Percentiles rank a stretch among this genome's conserved stretches.
Conservation (phyloP, 2,329 filamentous ascomycete genomes). For the Berkeleyomyces rouxiae region DNA sequence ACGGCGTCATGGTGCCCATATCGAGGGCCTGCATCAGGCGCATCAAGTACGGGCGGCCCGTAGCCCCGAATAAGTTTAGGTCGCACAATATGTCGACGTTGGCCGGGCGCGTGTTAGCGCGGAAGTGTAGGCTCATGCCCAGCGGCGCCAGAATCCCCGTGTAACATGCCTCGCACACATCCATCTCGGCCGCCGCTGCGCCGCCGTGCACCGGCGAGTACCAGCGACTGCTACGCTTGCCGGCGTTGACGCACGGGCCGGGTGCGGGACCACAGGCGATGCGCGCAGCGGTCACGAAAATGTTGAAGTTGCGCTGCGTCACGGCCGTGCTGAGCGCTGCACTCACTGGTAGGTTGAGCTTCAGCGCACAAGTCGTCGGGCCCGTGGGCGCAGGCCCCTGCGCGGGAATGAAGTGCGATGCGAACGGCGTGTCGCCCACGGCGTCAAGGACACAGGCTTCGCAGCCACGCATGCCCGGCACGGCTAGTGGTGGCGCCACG, state of each 20-base stretch:
- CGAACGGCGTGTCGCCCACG: conserved; percentile 20
- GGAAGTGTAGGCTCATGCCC: conserved; percentile 19
- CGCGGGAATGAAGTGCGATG: conserved; percentile 18
- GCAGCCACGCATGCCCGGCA: conserved; percentile 20
- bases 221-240: conserved; percentile 21
- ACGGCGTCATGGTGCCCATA: conserved; percentile 20
- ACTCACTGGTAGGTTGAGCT: conserved; percentile 16
- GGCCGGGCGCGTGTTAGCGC: conserved; percentile 15
- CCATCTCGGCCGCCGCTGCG: conserved; percentile 16
- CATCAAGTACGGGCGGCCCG: conserved; percentile 18
- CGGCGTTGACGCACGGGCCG: conserved; percentile 20
- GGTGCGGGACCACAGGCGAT: conserved; percentile 16
- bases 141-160: conserved; percentile 19
- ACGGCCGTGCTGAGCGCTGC: conserved; percentile 19
- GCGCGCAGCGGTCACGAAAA: conserved; percentile 18
- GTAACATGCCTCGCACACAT: conserved; percentile 23
- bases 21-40: conserved; percentile 20
- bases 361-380: conserved; percentile 17
- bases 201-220: conserved; percentile 18
- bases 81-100: conserved; percentile 19
- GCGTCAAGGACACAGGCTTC: conserved; percentile 23
- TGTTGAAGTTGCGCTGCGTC: conserved; percentile 17
- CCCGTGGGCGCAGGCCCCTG: neutral
- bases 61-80: conserved; percentile 18
- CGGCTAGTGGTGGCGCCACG: conserved; percentile 14